phyloP scores from a whole-genome alignment of 2,329 filamentous ascomycete species.

The Basipetospora chlamydospora region DNA sequence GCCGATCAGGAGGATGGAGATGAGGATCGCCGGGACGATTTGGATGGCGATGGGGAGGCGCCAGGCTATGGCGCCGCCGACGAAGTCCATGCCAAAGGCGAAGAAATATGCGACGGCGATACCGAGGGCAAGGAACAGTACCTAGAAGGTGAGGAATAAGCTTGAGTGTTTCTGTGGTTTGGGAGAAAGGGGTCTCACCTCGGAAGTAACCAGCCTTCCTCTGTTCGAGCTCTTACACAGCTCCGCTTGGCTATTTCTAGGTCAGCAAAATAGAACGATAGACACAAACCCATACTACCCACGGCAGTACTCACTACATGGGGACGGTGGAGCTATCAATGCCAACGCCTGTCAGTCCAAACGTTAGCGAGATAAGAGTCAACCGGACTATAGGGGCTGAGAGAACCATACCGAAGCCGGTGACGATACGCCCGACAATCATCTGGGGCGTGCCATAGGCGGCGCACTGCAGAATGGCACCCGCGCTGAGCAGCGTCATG shows the following conservation, averaged over 20 bases:
- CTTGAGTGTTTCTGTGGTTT: too few species aligned
- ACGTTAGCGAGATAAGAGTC: not conserved
- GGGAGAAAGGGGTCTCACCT: too few species aligned
- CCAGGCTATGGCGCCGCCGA: slow-evolving; percentile 26
- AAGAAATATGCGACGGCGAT: slow-evolving; percentile 31
- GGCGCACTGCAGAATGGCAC: slow-evolving; percentile 42
- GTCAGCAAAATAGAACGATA: too few species aligned
- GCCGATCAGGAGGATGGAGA: slow-evolving; percentile 14
- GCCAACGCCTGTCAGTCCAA: slow-evolving; percentile 20
- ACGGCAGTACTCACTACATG: slow-evolving; percentile 21
- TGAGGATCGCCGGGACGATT: slow-evolving; percentile 21
- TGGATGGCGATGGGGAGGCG: slow-evolving; percentile 35
- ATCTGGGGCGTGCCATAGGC: slow-evolving; percentile 37
- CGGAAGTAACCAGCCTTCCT: slow-evolving; percentile 37
- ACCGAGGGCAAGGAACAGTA: slow-evolving; percentile 32
- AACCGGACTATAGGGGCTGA: not conserved
- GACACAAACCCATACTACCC: too few species aligned
- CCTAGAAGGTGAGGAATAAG: not conserved
- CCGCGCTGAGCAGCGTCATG: slow-evolving; percentile 40
- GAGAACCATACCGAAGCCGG: slow-evolving; percentile 37
- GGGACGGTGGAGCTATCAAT: slow-evolving; percentile 37
- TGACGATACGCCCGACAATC: slow-evolving; percentile 36
- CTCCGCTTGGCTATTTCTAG: slow-evolving; percentile 37
- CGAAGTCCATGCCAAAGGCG: slow-evolving; percentile 16
- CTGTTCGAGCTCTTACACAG: slow-evolving; percentile 31